A percentile compares a stretch with the other conserved stretches of the same genome.
Conservation (phyloP, 2,329 filamentous ascomycete species). For the Xylariaceae sp. region DNA sequence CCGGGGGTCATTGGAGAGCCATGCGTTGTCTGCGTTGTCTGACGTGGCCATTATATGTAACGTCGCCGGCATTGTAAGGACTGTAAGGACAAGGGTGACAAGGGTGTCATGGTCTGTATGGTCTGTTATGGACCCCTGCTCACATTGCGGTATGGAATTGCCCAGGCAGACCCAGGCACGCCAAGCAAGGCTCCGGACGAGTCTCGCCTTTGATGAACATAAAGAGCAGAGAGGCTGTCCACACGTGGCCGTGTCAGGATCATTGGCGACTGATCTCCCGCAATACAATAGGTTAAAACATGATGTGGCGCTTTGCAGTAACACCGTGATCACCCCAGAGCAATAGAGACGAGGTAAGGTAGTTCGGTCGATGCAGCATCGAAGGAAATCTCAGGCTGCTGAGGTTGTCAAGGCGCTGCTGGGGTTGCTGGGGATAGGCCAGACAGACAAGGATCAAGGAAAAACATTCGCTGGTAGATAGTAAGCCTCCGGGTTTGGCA, state of each 20-base stretch:
- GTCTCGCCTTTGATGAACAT: neutral
- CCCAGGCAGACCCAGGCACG: conserved; percentile 7
- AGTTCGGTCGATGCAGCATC: conserved; percentile 11
- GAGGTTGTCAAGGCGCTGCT: conserved; percentile 6
- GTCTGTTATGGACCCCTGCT: too few relatives aligned
- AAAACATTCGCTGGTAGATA: neutral
- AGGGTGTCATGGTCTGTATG: conserved; percentile 4
- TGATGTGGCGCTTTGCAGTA: conserved; percentile 2
- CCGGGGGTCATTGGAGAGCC: conserved; percentile 16
- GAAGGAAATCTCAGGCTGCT: neutral
- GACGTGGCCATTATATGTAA: conserved; percentile 18
- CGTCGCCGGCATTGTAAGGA: conserved; percentile 12
- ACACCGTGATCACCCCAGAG: conserved; percentile 11
- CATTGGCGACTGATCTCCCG: conserved; percentile 11
- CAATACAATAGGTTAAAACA: conserved; percentile 1
- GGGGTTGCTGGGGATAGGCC: neutral
- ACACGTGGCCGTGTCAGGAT: conserved; percentile 19
- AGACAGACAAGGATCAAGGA: conserved; percentile 7
- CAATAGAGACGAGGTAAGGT: neutral
- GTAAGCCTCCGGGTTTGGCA: too few relatives aligned
- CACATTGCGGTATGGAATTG: conserved; percentile 4
- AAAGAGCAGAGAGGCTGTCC: conserved; percentile 1
- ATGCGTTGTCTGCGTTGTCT: conserved; percentile 15
- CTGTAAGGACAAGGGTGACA: neutral
- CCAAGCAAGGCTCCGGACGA: conserved; percentile 4